Evolutionary conservation across 163 green algal species (phyloP), one percentile per base, ranked within the genome.

Genomic region (Chlorella variabilis): DNA sequence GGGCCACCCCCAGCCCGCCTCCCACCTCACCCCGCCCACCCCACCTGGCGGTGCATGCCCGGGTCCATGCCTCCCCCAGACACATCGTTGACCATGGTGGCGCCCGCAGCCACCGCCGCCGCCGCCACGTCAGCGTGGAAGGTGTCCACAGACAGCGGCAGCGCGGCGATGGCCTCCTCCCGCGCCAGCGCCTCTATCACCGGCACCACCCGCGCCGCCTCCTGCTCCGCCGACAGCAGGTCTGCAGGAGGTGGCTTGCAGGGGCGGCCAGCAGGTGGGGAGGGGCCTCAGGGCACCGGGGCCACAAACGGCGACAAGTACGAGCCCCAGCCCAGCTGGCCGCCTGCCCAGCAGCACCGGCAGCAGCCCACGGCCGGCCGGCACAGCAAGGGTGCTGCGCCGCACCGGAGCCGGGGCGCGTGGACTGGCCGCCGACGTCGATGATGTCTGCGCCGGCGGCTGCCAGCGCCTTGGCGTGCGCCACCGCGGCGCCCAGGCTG

Each of bases 81-180:
- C 39, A 99, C 95, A 84, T 99, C 97, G 80, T 99, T 99, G 45
- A 99, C 90, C 3, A 99, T 92, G 87, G 96, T 84, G 11, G 95
- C 96, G 3, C 96, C 96, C 33, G 87, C 92, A 8, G 58, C 77
- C 41, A 98, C 91, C 0, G 94, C 93, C 23, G 87, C 85, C 13
- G 67, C 21, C 0, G 96, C 96, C 69, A 98, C 96, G 11, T 85
- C 61, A 0, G 90, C 85, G 70, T 98, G 89, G 84, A 98, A 99
- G 8, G 97, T 99, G 89, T 99, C 97, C 3, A 99, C 84, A 0
- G 94, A 98, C 2, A 98, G 76, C 3, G 90, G 82, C 27, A 91
- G 76, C 17, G 80, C 59, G 3, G 75, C 67, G 42, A 94, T 71
- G 65, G 73, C 79, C 15, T 81, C 74, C 17, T 92, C 81, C 42